These are phyloP conservation scores for Hypoxylon sp. DNA, from an alignment of 2,329 filamentous ascomycete genomes.

Conservation along the genomic window DNA sequence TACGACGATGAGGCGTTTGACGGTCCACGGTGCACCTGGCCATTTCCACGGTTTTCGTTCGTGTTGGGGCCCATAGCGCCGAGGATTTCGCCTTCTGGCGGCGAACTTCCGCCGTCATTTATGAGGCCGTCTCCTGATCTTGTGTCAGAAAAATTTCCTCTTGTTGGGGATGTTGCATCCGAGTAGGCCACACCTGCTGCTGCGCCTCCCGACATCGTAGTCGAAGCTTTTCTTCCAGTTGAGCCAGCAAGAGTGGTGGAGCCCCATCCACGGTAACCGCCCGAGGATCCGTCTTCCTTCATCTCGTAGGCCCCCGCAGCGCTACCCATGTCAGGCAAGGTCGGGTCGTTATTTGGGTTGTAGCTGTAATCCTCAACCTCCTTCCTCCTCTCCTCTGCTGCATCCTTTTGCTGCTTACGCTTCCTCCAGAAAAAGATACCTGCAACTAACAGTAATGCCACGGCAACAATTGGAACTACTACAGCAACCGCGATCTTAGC, in stretches of 20 bases:
- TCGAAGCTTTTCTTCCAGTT: conserved; percentile 86
- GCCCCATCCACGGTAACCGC: conserved; percentile 92
- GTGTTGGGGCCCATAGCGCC: conserved; percentile 84
- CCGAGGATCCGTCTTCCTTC: conserved; percentile 80
- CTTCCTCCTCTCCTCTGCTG: conserved; percentile 90
- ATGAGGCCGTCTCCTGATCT: conserved; percentile 78
- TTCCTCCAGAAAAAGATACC: conserved; percentile 90
- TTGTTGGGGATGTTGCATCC: conserved; percentile 79
- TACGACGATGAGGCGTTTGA: conserved; percentile 98
- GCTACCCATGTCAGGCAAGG: conserved; percentile 69
- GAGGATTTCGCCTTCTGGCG: conserved; percentile 83
- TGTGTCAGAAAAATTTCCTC: conserved; percentile 76
- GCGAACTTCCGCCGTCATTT: conserved; percentile 65
- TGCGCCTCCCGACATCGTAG: conserved; percentile 84
- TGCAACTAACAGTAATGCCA: conserved; percentile 82
- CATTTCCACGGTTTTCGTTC: conserved; percentile 71
- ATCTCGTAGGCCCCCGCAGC: conserved; percentile 76
- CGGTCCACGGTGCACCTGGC: conserved; percentile 87
- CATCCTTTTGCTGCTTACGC: conserved; percentile 86
- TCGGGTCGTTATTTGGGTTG: conserved; percentile 97
- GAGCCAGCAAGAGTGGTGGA: conserved; percentile 78
- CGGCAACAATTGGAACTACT: conserved; percentile 90
- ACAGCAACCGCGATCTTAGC: conserved; percentile 93
- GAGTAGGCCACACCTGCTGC: conserved; percentile 77
- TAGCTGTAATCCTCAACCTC: conserved; percentile 98